These are phyloP conservation scores for Symbiodinium pilosum DNA, from an alignment of 73 alveolate species.

Conservation along the genomic window DNA sequence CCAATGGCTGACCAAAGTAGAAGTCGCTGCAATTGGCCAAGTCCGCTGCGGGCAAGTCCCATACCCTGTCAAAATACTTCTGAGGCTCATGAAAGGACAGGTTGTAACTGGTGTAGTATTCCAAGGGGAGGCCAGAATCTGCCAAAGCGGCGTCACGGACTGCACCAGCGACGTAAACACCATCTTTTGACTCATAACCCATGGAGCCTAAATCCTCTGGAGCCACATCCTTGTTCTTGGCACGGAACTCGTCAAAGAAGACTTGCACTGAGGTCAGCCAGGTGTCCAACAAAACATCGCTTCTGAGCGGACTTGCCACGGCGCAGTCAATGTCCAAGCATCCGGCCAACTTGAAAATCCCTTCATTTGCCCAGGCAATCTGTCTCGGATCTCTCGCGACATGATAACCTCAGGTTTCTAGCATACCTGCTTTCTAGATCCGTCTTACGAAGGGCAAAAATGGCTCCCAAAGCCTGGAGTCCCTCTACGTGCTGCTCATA, in stretches of 20 bases:
- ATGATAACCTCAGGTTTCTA: too few relatives aligned
- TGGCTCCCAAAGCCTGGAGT: too few relatives aligned
- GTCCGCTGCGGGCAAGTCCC: background rate
- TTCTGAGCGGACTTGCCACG: too few relatives aligned
- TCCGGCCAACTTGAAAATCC: conserved; percentile 1
- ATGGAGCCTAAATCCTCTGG: conserved; percentile 19
- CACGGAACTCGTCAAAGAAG: background rate
- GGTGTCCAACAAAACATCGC: background rate
- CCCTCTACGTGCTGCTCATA: too few relatives aligned
- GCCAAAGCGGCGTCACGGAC: background rate
- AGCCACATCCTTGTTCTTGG: background rate
- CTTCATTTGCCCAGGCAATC: background rate
- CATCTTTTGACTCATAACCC: conserved; percentile 15
- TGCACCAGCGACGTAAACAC: background rate
- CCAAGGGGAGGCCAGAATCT: conserved; percentile 56
- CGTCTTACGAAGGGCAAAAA: too few relatives aligned
- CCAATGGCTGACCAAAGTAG: background rate
- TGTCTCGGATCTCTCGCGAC: background rate
- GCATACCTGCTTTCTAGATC: too few relatives aligned
- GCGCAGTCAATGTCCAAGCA: background rate
- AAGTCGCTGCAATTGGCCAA: background rate
- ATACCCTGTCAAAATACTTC: background rate
- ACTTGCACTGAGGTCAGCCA: background rate
- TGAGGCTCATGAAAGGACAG: conserved; percentile 14
- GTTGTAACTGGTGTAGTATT: conserved; percentile 45